Evolutionary conservation across 2,329 filamentous ascomycete species (phyloP), one percentile per base, ranked within the genome.

Genomic region (Arthrobotrys conoides): DNA sequence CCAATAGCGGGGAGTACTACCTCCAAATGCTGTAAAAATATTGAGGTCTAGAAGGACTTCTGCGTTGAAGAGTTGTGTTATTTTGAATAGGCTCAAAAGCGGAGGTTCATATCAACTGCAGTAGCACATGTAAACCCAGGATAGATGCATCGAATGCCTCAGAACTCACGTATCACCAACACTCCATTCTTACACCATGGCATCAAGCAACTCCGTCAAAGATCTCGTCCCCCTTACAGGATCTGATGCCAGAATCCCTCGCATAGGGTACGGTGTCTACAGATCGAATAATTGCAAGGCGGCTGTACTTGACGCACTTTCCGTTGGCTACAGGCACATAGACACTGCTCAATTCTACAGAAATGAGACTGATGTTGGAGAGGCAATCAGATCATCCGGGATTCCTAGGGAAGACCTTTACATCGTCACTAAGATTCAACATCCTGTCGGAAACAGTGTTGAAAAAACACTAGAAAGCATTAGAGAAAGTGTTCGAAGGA

Each of bases 231-330:
- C 71, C 33, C 71, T 76, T 14, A 55, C 22, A 9, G 71, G 71
- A 16, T 76, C 81, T 2, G 61, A 49, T 5, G 53, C 79, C 12
- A 76, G 57, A 36, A 91, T 93, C 18, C 91, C 92, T 24, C 87
- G 87, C 30, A 87, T 93, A 9, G 91, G 91, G 12, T 92, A 93
- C 82, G 91, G 91, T 63, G 90, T 93, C 76, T 93, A 91, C 84
- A 88, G 87, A 76, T 89, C 90, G 5, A 83, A 87, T 49, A 85
- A 86, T 79, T 92, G 90, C 83, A 85, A 87, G 9, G 83, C 86
- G 38, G 90, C 91, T 0, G 90, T 88, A 80, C 84, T 89, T 2
- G 86, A 86, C 53, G 91, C 90, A 0, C 84, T 91, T 65, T 84
- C 86, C 44, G 83, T 84, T 8, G 89, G 89, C 33, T 91, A 91